Conservation (phyloP, 257 asterid genomes). For the Capsicum rhomboideum region DNA sequence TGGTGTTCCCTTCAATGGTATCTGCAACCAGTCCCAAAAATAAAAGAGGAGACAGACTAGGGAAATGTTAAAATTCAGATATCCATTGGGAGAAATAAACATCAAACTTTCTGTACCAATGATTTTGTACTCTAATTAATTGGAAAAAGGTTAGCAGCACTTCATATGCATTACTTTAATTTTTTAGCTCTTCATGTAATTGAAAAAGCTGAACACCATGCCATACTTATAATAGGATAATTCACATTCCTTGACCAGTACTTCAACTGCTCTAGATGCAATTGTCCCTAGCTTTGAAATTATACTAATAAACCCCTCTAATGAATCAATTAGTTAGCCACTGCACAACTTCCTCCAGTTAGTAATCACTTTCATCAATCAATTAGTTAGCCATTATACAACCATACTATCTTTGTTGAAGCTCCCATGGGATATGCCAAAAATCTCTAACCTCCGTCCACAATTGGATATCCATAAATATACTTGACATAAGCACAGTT, state of each 20-base stretch:
- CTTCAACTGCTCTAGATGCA: background rate
- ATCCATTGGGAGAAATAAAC: background rate
- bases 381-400: background rate
- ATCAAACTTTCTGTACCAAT: background rate
- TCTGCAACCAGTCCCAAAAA: constrained; percentile 33
- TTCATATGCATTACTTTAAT: background rate
- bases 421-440: background rate
- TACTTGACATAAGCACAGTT: background rate
- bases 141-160: background rate
- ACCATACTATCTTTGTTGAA: background rate
- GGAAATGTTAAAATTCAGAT: background rate
- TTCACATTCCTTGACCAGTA: background rate
- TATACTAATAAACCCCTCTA: background rate
- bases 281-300: background rate
- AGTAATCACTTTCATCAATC: background rate
- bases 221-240: background rate
- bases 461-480: background rate
- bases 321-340: background rate
- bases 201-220: background rate
- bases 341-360: background rate
- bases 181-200: background rate
- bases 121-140: background rate
- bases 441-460: background rate
- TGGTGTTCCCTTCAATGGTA: constrained; percentile 87
- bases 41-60: background rate